phyloP scores from a whole-genome alignment of 345 rosid genomes.

The Syzygium aqueum region DNA sequence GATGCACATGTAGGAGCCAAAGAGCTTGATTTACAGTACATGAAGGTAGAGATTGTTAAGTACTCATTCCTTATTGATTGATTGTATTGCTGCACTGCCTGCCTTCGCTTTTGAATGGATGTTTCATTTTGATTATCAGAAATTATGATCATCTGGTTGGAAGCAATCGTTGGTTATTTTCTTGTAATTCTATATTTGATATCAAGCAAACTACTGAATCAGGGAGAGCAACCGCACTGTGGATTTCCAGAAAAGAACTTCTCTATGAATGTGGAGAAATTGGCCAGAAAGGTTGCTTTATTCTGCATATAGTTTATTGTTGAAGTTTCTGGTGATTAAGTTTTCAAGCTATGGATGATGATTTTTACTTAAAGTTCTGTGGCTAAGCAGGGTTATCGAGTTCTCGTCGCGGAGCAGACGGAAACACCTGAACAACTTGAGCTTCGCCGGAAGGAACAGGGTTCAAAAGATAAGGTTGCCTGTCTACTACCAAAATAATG shows the following conservation, averaged over 20 bases:
- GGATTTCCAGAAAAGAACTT: slow-evolving; percentile 98
- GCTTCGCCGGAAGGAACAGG: slow-evolving; percentile 78
- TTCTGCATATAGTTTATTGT: slow-evolving; percentile 4
- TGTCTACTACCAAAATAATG: not conserved
- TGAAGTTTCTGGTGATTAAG: not conserved
- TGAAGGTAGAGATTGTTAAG: slow-evolving; percentile 58
- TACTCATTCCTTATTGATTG: not conserved
- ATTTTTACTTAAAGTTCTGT: slow-evolving; percentile 12
- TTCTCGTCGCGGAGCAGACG: slow-evolving; percentile 94
- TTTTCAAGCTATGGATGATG: not conserved
- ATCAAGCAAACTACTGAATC: not conserved
- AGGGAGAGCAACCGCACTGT: slow-evolving; percentile 99
- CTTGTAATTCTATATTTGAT: not conserved
- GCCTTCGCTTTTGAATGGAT: not conserved
- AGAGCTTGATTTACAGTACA: slow-evolving; percentile 90
- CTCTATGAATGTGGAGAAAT: slow-evolving; percentile 77
- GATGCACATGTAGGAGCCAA: slow-evolving; percentile 94
- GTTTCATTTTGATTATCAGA: not conserved
- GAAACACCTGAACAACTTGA: slow-evolving; percentile 98
- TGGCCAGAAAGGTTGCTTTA: slow-evolving; percentile 73
- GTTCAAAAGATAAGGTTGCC: slow-evolving; percentile 87
- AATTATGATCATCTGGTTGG: not conserved
- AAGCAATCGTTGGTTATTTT: not conserved
- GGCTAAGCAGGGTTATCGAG: slow-evolving; percentile 79
- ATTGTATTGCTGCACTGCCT: not conserved